Evolutionary conservation across 2,329 filamentous ascomycete genomes (phyloP).

Genomic region (Cercospora sp.): DNA sequence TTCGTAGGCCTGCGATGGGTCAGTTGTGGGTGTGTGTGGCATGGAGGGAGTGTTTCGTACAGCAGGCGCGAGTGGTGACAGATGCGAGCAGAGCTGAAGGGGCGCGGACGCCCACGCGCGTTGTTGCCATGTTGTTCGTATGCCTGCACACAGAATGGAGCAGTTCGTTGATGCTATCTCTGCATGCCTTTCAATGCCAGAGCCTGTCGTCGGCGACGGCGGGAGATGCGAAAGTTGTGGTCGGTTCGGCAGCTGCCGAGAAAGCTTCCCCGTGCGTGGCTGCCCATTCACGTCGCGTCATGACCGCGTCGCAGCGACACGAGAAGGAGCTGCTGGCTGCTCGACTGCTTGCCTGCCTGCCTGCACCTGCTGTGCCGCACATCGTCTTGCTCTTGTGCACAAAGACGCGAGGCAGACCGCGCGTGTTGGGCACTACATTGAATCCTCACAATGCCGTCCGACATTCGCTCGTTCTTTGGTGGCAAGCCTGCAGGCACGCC

Average conservation of each 20-base stretch:
- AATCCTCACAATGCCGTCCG: constrained; percentile 67
- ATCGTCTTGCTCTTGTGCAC: not conserved
- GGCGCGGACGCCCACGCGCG: constrained; percentile 10
- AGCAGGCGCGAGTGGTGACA: constrained; percentile 35
- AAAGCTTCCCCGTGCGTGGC: not conserved
- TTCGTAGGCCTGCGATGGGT: constrained; percentile 42
- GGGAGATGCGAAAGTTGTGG: constrained; percentile 3
- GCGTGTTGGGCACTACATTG: not conserved
- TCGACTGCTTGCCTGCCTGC: constrained; percentile 4
- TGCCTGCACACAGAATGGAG: not conserved
- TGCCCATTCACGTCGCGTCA: constrained; percentile 11
- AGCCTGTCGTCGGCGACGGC: not conserved
- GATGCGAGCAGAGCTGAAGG: constrained; percentile 32
- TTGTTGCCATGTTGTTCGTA: constrained; percentile 1
- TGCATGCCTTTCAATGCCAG: not conserved
- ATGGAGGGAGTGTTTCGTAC: constrained; percentile 20
- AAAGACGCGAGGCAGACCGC: not conserved
- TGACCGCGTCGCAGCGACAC: constrained; percentile 7
- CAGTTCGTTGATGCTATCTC: not conserved
- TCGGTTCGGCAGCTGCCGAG: not conserved
- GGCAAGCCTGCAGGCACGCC: constrained; percentile 65
- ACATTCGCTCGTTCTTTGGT: constrained; percentile 90
- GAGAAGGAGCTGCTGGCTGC: not conserved
- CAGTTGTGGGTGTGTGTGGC: constrained; percentile 10
- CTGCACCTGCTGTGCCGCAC: not conserved